Conservation (phyloP, 768 basidiomycete genomes). For the Calocybe gangraenosa region DNA sequence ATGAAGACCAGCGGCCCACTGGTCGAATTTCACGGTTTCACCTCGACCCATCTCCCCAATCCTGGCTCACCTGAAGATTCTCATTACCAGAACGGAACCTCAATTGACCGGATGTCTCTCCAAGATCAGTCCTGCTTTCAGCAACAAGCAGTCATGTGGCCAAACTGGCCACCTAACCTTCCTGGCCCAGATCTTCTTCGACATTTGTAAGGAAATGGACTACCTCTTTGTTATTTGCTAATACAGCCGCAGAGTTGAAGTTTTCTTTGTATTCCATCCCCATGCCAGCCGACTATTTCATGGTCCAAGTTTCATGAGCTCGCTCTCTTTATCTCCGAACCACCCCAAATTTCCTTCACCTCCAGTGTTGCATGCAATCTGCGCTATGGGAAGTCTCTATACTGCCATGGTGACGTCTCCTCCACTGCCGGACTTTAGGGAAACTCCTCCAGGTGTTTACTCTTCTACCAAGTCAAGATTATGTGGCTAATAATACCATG, state of each 20-base stretch:
- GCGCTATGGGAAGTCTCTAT: conserved; percentile 74
- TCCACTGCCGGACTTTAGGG: conserved; percentile 45
- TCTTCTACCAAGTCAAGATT: neutral
- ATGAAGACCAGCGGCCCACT: conserved; percentile 3
- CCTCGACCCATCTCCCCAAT: conserved; percentile 4
- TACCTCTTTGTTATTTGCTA: conserved; percentile 1
- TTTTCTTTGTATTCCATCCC: conserved; percentile 77
- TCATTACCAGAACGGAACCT: conserved; percentile 12
- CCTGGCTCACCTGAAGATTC: conserved; percentile 8
- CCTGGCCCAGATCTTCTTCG: conserved; percentile 59
- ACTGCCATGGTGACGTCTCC: conserved; percentile 63
- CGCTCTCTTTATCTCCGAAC: conserved; percentile 58
- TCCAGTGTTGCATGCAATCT: conserved; percentile 81
- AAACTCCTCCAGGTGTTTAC: conserved; percentile 40
- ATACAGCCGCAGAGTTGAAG: conserved; percentile 45
- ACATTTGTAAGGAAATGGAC: conserved; percentile 50
- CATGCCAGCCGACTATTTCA: conserved; percentile 72
- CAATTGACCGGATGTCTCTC: conserved; percentile 1
- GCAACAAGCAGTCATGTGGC: conserved; percentile 39
- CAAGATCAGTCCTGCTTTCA: conserved; percentile 23
- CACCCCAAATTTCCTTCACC: conserved; percentile 72
- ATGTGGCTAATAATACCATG: conserved; percentile 3
- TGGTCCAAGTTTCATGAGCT: conserved; percentile 56
- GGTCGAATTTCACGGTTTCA: conserved; percentile 8
- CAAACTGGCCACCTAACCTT: conserved; percentile 59